These are phyloP conservation scores for Collybia nuda DNA, from an alignment of 768 basidiomycete genomes.

Conservation along the genomic window DNA sequence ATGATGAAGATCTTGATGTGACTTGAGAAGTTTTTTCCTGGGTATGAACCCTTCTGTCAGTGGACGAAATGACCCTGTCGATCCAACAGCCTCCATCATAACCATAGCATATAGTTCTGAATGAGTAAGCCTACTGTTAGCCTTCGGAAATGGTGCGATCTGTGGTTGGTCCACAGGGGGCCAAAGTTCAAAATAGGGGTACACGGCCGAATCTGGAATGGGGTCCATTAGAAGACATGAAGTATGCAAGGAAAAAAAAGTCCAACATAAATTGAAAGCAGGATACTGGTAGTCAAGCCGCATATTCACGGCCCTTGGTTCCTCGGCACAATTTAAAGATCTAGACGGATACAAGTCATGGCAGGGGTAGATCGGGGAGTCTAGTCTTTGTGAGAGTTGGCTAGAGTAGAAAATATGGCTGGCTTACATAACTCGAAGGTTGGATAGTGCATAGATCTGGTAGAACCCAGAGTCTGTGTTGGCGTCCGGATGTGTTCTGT, in stretches of 20 bases:
- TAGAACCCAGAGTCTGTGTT: constrained; percentile 14
- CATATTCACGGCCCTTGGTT: neutral
- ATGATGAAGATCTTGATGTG: constrained; percentile 32
- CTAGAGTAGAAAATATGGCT: neutral
- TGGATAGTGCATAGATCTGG: neutral
- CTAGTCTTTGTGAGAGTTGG: neutral
- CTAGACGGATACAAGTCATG: constrained; percentile 38
- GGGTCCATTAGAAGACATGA: neutral
- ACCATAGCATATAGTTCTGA: constrained; percentile 34
- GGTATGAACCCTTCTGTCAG: neutral
- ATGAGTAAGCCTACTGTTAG: constrained; percentile 28
- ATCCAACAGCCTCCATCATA: constrained; percentile 28
- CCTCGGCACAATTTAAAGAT: neutral
- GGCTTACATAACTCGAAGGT: constrained; percentile 16
- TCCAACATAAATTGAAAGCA: constrained; percentile 21
- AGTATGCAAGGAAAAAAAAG: neutral
- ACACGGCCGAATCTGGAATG: constrained; percentile 31
- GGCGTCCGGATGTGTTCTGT: neutral
- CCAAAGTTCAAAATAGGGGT: constrained; percentile 34
- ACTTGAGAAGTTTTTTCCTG: constrained; percentile 6
- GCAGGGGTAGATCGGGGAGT: constrained; percentile 36
- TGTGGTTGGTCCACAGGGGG: constrained; percentile 16
- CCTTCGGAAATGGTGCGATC: constrained; percentile 3
- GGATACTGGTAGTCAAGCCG: constrained; percentile 16
- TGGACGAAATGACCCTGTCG: constrained; percentile 6